These are phyloP conservation scores for Babesia bigemina DNA, from an alignment of 169 alveolate genomes.

Conservation along the genomic window DNA sequence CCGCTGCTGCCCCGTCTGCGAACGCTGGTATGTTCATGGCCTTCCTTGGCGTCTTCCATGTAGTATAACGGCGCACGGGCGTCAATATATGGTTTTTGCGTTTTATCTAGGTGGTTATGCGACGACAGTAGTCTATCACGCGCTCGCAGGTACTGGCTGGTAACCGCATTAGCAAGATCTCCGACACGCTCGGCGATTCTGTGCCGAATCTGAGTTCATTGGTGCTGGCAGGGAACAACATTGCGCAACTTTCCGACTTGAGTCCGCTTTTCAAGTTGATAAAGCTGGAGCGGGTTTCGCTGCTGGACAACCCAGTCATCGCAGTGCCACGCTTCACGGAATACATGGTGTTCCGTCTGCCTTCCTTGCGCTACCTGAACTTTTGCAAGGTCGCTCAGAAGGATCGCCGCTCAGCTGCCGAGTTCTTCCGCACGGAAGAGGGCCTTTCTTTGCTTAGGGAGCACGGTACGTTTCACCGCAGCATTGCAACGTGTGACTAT, in stretches of 20 bases:
- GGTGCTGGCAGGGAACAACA: slow-evolving; percentile 85
- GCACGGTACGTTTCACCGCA: not conserved
- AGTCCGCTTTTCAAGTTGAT: slow-evolving; percentile 69
- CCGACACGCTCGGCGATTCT: slow-evolving; percentile 66
- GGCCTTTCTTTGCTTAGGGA: slow-evolving; percentile 33
- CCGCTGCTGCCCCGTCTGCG: slow-evolving; percentile 83
- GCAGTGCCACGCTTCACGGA: slow-evolving; percentile 75
- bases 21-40: slow-evolving; percentile 75
- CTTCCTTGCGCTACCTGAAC: slow-evolving; percentile 76
- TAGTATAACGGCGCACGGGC: not conserved
- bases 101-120: not conserved
- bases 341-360: slow-evolving; percentile 71
- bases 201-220: slow-evolving; percentile 85
- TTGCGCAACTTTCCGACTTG: slow-evolving; percentile 68
- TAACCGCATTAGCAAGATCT: slow-evolving; percentile 80
- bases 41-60: not conserved
- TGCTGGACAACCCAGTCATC: slow-evolving; percentile 69
- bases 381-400: slow-evolving; percentile 71
- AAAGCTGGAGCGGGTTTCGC: slow-evolving; percentile 66
- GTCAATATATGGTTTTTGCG: not conserved
- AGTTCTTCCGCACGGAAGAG: slow-evolving; percentile 55
- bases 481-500: not conserved
- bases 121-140: too few relatives aligned
- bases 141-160: slow-evolving; percentile 71
- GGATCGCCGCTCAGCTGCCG: slow-evolving; percentile 70